A percentile compares a stretch with the other conserved stretches of the same genome.
phyloP scores from a whole-genome alignment of 2,329 filamentous ascomycete species.

The Nigrospora osmanthi region DNA sequence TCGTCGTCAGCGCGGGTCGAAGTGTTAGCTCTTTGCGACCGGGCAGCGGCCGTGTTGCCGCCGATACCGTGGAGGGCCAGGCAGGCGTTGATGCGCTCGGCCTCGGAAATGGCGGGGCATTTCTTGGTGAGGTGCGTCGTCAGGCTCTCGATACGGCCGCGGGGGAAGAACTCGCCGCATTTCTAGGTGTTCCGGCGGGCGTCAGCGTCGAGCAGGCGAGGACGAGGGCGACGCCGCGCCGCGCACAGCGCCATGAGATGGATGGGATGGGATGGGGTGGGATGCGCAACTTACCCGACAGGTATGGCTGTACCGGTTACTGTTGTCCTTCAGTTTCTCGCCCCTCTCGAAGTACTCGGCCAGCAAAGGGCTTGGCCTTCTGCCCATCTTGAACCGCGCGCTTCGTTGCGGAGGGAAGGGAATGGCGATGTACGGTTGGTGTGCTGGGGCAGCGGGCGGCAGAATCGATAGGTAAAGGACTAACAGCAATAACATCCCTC shows the following conservation, averaged over 20 bases:
- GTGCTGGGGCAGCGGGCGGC: neutral
- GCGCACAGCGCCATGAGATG: too few relatives aligned
- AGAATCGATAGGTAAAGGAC: too few relatives aligned
- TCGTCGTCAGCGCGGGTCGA: neutral
- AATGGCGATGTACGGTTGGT: neutral
- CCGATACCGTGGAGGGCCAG: slow-evolving; percentile 62
- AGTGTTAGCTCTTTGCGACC: neutral
- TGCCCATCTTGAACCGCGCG: slow-evolving; percentile 53
- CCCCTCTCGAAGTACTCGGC: slow-evolving; percentile 84
- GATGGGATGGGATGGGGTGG: too few relatives aligned
- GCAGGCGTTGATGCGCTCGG: slow-evolving; percentile 68
- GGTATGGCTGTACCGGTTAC: slow-evolving; percentile 77
- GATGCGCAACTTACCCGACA: neutral
- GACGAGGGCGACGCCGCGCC: too few relatives aligned
- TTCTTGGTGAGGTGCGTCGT: slow-evolving; percentile 77
- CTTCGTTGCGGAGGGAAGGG: neutral
- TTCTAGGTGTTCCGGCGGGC: slow-evolving; percentile 53
- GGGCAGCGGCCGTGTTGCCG: slow-evolving; percentile 5
- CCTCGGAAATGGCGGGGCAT: slow-evolving; percentile 70
- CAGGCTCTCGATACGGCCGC: slow-evolving; percentile 78
- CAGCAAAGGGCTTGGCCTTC: slow-evolving; percentile 77
- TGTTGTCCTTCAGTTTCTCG: slow-evolving; percentile 77
- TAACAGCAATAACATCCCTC: too few relatives aligned
- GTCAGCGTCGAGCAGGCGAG: too few relatives aligned
- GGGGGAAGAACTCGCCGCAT: slow-evolving; percentile 83